Percentiles rank a stretch among this genome's conserved stretches.
Conservation (phyloP, 106 monocot species). For the Dendrobium huoshanense region DNA sequence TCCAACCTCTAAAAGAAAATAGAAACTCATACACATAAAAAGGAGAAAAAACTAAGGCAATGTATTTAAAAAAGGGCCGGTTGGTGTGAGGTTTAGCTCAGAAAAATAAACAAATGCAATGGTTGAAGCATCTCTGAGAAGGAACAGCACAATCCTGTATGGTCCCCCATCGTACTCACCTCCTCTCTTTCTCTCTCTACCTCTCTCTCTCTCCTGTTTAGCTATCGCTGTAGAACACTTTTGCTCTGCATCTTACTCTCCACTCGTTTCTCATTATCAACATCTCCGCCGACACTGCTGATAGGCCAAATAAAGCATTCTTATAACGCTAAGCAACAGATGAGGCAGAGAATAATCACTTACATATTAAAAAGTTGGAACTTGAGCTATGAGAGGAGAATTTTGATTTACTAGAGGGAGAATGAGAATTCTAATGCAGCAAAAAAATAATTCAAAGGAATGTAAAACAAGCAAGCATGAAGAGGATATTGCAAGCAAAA, state of each 20-base stretch:
- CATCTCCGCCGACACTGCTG: constrained; percentile 2
- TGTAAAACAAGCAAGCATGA: neutral
- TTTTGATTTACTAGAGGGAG: neutral
- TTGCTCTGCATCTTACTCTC: neutral
- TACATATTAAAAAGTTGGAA: neutral
- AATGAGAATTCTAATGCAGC: neutral
- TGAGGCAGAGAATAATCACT: neutral
- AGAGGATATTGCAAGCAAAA: neutral
- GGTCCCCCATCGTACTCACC: neutral
- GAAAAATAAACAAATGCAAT: neutral
- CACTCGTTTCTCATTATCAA: neutral
- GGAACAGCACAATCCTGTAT: neutral
- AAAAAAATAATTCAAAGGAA: neutral
- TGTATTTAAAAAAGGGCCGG: neutral
- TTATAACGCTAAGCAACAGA: neutral
- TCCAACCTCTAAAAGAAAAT: neutral
- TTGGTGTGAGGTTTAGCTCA: neutral
- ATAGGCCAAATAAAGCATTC: neutral
- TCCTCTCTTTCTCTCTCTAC: neutral
- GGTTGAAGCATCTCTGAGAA: constrained; percentile 4
- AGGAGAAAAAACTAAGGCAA: neutral
- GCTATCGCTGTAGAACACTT: neutral
- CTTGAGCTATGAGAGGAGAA: neutral
- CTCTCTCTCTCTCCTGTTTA: neutral
- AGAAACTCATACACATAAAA: neutral